Evolutionary conservation across 805 yeast genomes (phyloP), one percentile per base, ranked within the genome.

Genomic region (Nakazawaea wickerhamii): DNA sequence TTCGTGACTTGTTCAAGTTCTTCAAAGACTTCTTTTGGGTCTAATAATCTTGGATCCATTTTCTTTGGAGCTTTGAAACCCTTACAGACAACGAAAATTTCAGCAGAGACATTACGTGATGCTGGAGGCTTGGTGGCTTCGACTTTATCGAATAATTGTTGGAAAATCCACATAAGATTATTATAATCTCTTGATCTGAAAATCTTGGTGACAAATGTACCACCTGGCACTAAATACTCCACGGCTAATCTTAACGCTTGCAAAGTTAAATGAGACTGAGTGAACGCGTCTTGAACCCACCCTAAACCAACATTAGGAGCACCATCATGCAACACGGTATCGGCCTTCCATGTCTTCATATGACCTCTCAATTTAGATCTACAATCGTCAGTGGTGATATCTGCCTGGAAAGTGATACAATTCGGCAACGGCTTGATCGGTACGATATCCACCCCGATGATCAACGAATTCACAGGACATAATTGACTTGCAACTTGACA

Each of bases 81-180:
- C 61, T 81, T 81, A 66, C 99, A 93, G 28, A 90, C 97, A 36
- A 93, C 99, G 59, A 93, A 93, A 57, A 93, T 93, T 71, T 93
- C 99, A 2, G 99, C 99, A 59, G 98, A 91, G 26, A 93, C 99
- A 64, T 88, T 89, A 81, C 99, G 90, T 30, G 97, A 89, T 7
- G 98, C 90, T 7, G 99, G 98, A 6, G 99, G 99, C 59, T 93
- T 93, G 0, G 99, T 93, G 15, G 99, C 99, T 63, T 93, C 98
- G 41, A 93, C 98, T 58, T 84, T 90, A 41, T 89, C 96, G 58
- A 93, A 93, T 44, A 93, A 71, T 63, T 93, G 99, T 57, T 88
- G 89, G 68, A 93, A 91, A 4, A 91, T 95, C 99, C 99, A 93
- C 76, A 93, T 76, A 51, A 93, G 74, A 61, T 91, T 93, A 64